Evolutionary conservation across 1,284 basidiomycete species (phyloP).

Genomic region (Moesziomyces antarcticus): DNA sequence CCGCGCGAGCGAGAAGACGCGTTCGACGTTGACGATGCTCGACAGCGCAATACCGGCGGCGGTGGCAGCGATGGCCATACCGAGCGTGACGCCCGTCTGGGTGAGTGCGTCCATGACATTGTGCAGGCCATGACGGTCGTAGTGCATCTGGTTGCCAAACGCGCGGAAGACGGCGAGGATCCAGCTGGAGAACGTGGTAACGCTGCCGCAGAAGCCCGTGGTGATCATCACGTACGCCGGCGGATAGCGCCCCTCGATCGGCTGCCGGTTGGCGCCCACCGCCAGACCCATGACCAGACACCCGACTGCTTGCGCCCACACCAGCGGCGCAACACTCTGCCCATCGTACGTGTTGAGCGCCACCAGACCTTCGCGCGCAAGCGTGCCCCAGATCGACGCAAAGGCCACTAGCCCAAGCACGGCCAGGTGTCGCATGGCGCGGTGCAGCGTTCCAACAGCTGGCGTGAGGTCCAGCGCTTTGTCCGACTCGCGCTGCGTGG

Average conservation of each 20-base stretch:
- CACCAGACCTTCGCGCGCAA: conserved; percentile 67
- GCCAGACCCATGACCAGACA: conserved; percentile 83
- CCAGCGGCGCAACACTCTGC: conserved; percentile 80
- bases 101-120: conserved; percentile 72
- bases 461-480: not conserved
- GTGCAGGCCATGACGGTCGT: conserved; percentile 77
- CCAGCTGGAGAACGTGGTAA: conserved; percentile 97
- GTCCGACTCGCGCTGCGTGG: not conserved
- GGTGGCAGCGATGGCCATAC: conserved; percentile 50
- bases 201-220: conserved; percentile 93
- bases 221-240: conserved; percentile 86
- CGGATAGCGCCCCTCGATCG: conserved; percentile 51
- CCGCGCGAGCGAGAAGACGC: not conserved
- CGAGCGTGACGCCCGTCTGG: conserved; percentile 60
- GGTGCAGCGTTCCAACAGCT: conserved; percentile 6
- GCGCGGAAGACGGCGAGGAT: conserved; percentile 87
- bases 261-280: conserved; percentile 34
- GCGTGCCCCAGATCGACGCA: conserved; percentile 68
- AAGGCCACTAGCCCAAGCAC: conserved; percentile 64
- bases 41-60: conserved; percentile 47
- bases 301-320: conserved; percentile 88
- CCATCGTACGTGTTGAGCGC: conserved; percentile 76
- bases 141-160: conserved; percentile 79
- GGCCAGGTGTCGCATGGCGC: conserved; percentile 35
- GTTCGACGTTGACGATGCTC: conserved; percentile 17